phyloP scores from a whole-genome alignment of 306 rosid genomes.

The Corylus americana region DNA sequence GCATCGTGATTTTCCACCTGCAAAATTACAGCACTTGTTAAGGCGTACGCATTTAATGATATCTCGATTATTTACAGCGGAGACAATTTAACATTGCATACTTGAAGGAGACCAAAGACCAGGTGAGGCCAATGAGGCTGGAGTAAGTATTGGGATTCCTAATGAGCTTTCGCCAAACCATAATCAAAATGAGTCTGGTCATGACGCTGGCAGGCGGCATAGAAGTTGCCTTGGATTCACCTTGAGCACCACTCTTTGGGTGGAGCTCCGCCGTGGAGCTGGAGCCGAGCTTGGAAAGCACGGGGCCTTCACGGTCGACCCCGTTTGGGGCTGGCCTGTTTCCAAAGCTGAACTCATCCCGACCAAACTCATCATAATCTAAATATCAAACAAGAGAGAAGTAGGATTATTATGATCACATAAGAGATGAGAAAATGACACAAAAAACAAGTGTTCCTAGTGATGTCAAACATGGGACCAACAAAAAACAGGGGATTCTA shows the following conservation, averaged over 20 bases:
- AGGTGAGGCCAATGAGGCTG: constrained; percentile 77
- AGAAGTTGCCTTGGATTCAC: constrained; percentile 47
- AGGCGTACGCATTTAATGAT: too few relatives aligned
- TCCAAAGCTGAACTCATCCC: constrained; percentile 85
- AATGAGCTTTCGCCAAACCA: constrained; percentile 86
- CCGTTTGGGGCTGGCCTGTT: constrained; percentile 61
- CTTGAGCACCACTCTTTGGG: constrained; percentile 50
- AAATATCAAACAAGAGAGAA: neutral
- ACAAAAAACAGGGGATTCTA: constrained; percentile 16
- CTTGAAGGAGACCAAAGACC: constrained; percentile 84
- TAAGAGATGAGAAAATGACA: constrained; percentile 17
- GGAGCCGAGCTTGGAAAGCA: constrained; percentile 73
- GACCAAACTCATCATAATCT: constrained; percentile 76
- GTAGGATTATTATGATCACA: neutral
- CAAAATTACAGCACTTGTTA: neutral
- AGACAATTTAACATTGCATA: constrained; percentile 13
- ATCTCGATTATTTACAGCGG: too few relatives aligned
- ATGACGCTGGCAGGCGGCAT: constrained; percentile 89
- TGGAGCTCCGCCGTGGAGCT: constrained; percentile 83
- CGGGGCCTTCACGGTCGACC: constrained; percentile 64
- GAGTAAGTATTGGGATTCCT: constrained; percentile 87
- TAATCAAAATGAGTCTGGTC: constrained; percentile 77
- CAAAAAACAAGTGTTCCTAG: neutral
- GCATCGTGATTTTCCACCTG: constrained; percentile 83
- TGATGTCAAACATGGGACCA: constrained; percentile 25